Conservation (phyloP, 1,284 basidiomycete species). For the Cryptococcus sp. region DNA sequence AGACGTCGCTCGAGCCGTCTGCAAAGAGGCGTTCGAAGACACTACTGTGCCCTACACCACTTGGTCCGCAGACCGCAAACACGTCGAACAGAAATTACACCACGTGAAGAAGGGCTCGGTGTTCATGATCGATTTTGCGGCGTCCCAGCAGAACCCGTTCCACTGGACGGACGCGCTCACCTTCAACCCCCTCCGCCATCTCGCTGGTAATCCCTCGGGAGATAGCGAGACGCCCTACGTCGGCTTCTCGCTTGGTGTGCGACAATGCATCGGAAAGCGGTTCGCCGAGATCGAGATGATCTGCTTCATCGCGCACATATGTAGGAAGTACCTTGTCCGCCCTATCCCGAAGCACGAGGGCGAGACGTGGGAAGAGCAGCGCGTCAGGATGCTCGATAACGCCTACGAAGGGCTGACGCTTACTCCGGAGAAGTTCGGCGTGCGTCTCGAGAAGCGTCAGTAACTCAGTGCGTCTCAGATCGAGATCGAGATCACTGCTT, state of each 20-base stretch:
- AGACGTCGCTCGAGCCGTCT: constrained; percentile 60
- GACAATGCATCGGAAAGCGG: constrained; percentile 62
- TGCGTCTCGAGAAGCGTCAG: constrained; percentile 21
- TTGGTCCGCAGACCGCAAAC: constrained; percentile 15
- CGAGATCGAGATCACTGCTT: neutral
- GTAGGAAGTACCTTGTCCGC: constrained; percentile 59
- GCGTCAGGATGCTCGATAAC: constrained; percentile 25
- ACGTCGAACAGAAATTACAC: constrained; percentile 14
- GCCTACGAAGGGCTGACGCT: constrained; percentile 24
- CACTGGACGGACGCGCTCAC: constrained; percentile 61
- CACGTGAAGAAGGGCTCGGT: constrained; percentile 30
- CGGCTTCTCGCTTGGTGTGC: constrained; percentile 60
- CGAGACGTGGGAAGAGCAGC: constrained; percentile 56
- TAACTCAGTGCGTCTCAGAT: neutral
- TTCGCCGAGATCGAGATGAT: constrained; percentile 56
- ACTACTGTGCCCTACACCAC: constrained; percentile 33
- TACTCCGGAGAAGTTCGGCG: constrained; percentile 20
- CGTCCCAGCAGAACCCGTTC: constrained; percentile 51
- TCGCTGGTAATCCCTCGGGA: constrained; percentile 47
- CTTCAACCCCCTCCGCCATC: constrained; percentile 61
- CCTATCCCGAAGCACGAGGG: constrained; percentile 32
- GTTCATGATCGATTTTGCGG: constrained; percentile 28
- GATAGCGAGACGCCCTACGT: constrained; percentile 41
- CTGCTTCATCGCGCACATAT: constrained; percentile 58
- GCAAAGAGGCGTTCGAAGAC: constrained; percentile 51